A percentile compares a stretch with the other conserved stretches of the same genome.
These are phyloP conservation scores for Nakazawaea peltata DNA, from an alignment of 805 yeast genomes.

Conservation along the genomic window DNA sequence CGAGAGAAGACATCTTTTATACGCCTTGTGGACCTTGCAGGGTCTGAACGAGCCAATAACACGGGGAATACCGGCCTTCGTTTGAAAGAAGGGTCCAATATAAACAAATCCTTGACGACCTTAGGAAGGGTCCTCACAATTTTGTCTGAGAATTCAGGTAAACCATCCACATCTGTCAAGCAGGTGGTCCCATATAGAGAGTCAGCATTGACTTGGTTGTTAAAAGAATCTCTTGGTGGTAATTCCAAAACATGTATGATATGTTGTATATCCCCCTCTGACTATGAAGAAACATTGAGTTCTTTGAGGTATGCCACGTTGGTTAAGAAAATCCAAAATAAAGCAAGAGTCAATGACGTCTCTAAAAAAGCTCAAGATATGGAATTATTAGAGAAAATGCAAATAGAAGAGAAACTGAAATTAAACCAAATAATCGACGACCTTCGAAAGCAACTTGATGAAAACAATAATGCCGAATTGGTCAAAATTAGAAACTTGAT, in stretches of 20 bases:
- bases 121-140: slow-evolving; percentile 59
- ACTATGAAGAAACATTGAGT: slow-evolving; percentile 68
- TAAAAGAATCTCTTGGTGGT: slow-evolving; percentile 72
- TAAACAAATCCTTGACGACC: slow-evolving; percentile 71
- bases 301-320: slow-evolving; percentile 74
- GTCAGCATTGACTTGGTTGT: slow-evolving; percentile 64
- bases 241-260: slow-evolving; percentile 82
- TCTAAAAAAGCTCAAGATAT: slow-evolving; percentile 12
- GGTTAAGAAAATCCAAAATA: slow-evolving; percentile 60
- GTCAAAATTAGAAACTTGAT: slow-evolving; percentile 10
- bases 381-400: slow-evolving; percentile 8
- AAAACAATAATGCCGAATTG: slow-evolving; percentile 6
- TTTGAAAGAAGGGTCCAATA: slow-evolving; percentile 67
- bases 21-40: slow-evolving; percentile 71
- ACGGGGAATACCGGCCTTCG: slow-evolving; percentile 57
- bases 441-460: slow-evolving; percentile 4
- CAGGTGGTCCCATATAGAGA: slow-evolving; percentile 63
- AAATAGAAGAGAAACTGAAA: slow-evolving; percentile 4
- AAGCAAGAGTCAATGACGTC: slow-evolving; percentile 39
- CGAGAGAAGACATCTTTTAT: slow-evolving; percentile 51
- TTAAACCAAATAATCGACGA: slow-evolving; percentile 8
- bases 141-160: slow-evolving; percentile 43
- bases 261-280: slow-evolving; percentile 77
- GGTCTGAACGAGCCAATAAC: slow-evolving; percentile 64
- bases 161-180: slow-evolving; percentile 15